phyloP scores from a whole-genome alignment of 2,329 filamentous ascomycete species.

The Ophiosphaerella korrae region DNA sequence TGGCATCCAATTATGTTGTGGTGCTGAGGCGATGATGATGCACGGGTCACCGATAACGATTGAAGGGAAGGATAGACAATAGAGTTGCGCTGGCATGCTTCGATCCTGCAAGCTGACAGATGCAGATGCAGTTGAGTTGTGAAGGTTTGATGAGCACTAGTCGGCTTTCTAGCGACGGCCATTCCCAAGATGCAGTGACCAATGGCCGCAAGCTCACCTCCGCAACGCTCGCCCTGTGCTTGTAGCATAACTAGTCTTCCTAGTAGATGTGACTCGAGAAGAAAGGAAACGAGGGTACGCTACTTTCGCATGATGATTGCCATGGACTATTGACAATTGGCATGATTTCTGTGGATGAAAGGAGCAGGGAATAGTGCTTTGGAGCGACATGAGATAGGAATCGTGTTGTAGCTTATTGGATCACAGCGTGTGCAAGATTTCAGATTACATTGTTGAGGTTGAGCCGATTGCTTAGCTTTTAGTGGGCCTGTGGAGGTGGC shows the following conservation, averaged over 20 bases:
- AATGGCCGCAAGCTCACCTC: background rate
- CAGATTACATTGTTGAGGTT: background rate
- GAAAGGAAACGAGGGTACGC: background rate
- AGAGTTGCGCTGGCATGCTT: background rate
- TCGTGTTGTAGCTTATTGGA: too few species aligned
- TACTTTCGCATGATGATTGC: background rate
- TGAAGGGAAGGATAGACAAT: background rate
- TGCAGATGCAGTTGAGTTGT: background rate
- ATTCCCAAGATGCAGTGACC: background rate
- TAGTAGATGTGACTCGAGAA: background rate
- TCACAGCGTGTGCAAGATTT: too few species aligned
- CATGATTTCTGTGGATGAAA: too few species aligned
- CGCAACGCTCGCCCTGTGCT: background rate
- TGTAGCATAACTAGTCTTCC: background rate
- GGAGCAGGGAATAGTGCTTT: too few species aligned
- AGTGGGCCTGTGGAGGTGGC: slow-evolving; percentile 1
- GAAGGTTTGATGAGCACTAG: slow-evolving; percentile 3
- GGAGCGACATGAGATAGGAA: too few species aligned
- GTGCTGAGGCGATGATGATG: too few species aligned
- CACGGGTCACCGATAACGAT: background rate
- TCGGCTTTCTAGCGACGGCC: background rate
- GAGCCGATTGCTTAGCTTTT: background rate
- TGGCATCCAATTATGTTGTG: too few species aligned
- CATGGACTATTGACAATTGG: background rate
- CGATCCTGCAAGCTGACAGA: background rate